Conservation (phyloP, 768 basidiomycete genomes). For the Hortiboletus flavorubellus region DNA sequence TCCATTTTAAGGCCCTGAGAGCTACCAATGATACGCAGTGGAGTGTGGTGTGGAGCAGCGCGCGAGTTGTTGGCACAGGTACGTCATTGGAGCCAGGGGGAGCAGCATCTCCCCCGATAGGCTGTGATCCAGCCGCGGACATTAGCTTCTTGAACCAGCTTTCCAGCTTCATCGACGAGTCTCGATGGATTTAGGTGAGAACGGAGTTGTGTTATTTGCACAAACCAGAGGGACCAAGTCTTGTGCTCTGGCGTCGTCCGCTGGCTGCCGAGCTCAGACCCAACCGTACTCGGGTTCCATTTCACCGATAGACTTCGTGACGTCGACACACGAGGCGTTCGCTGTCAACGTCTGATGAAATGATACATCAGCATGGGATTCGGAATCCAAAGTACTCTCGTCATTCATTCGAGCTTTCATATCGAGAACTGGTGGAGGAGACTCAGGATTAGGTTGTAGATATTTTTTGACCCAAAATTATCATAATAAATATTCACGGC, state of each 20-base stretch:
- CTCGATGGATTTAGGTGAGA: neutral
- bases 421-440: neutral
- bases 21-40: conserved; percentile 7
- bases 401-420: neutral
- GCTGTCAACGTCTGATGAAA: too few relatives aligned
- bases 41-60: conserved; percentile 18
- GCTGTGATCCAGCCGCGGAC: conserved; percentile 1
- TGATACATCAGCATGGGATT: too few relatives aligned
- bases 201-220: neutral
- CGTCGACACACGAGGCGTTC: too few relatives aligned
- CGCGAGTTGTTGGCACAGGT: conserved; percentile 4
- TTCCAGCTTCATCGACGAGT: conserved; percentile 6
- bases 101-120: neutral
- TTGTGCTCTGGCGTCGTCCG: too few relatives aligned
- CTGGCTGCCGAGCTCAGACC: too few relatives aligned
- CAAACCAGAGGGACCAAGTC: too few relatives aligned
- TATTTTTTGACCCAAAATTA: conserved; percentile 7
- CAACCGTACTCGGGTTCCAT: too few relatives aligned
- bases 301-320: too few relatives aligned
- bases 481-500: conserved; percentile 6
- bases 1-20: conserved; percentile 15
- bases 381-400: neutral
- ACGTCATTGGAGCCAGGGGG: conserved; percentile 22
- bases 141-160: conserved; percentile 9
- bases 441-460: too few relatives aligned